These are phyloP conservation scores for Tinospora cordifolia DNA, from an alignment of 164 flowering plant genomes.

Conservation along the genomic window DNA sequence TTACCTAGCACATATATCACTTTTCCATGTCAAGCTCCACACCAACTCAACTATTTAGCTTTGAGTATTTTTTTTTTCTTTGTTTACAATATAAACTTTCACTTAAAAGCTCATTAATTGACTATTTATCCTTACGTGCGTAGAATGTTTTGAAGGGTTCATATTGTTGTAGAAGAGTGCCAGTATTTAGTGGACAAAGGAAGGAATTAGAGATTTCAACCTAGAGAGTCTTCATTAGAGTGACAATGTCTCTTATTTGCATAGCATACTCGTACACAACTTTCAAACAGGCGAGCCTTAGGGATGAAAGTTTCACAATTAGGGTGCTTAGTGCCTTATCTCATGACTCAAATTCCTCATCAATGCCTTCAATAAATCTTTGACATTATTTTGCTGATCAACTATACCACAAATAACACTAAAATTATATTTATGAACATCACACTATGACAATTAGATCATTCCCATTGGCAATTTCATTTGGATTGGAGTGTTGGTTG, in stretches of 20 bases:
- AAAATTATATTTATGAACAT: background rate
- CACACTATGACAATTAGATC: background rate
- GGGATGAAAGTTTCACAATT: background rate
- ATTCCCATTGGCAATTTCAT: background rate
- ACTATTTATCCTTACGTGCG: slow-evolving; percentile 7
- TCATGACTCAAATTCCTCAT: background rate
- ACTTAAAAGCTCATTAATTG: background rate
- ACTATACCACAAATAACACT: background rate
- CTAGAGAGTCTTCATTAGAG: background rate
- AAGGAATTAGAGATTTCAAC: background rate
- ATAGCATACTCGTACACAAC: slow-evolving; percentile 3
- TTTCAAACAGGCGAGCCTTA: background rate
- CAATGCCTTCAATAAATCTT: background rate
- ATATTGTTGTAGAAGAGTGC: background rate
- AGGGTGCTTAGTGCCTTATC: background rate
- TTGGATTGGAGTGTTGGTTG: background rate
- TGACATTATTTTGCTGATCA: background rate
- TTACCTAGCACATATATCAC: no score
- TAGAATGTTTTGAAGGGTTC: slow-evolving; percentile 7
- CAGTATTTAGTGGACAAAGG: slow-evolving; percentile 1
- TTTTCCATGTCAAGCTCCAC: no score
- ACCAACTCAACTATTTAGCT: no score
- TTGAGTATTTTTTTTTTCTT: background rate
- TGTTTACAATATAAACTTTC: background rate
- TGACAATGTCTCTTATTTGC: slow-evolving; percentile 5